Evolutionary conservation across 108 stramenopile species (phyloP).

Genomic region (Skeletonema potamos): DNA sequence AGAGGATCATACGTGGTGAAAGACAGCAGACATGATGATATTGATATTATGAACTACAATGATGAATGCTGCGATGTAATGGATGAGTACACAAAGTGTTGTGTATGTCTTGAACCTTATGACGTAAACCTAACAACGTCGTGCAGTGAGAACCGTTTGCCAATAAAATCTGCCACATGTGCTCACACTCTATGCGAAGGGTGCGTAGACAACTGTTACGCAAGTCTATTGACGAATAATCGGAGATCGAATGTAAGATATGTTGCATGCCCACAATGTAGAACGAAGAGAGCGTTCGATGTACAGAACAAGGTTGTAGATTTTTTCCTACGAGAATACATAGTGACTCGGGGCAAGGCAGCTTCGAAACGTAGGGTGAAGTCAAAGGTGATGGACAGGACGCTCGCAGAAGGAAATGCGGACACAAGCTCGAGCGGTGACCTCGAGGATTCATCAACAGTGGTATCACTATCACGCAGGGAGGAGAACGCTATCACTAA

Average conservation of each 20-base stretch:
- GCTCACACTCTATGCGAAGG: neutral
- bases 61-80: neutral
- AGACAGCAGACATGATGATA: neutral
- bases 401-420: neutral
- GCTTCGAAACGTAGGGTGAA: neutral
- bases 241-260: neutral
- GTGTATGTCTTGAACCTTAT: neutral
- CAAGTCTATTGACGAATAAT: neutral
- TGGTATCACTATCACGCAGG: neutral
- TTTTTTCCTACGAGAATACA: neutral
- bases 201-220: neutral
- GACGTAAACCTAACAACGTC: neutral
- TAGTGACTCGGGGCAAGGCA: neutral
- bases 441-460: neutral
- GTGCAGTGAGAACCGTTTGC: neutral
- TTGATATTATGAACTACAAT: too few relatives aligned
- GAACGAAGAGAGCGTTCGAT: neutral
- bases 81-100: neutral
- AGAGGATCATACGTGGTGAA: neutral
- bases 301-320: neutral
- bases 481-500: too few relatives aligned
- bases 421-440: neutral
- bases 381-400: neutral
- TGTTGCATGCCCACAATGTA: neutral
- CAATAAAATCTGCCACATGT: neutral